Conservation (phyloP, 2,329 filamentous ascomycete species). For the Fusarium falciforme region DNA sequence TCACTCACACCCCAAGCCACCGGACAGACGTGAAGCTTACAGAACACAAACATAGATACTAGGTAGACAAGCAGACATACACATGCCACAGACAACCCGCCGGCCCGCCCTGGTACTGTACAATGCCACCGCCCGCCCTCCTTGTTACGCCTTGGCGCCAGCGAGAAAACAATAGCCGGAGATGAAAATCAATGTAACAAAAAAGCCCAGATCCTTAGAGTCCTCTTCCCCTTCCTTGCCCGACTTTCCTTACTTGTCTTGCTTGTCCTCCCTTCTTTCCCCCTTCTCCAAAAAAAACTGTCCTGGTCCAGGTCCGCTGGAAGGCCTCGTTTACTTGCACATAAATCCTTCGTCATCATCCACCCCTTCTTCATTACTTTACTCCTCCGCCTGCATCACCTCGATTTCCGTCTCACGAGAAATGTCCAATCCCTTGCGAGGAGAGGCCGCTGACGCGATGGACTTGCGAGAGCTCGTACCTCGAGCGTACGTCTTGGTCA, state of each 20-base stretch:
- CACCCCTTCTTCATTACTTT: slow-evolving; percentile 1
- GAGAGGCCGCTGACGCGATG: slow-evolving; percentile 6
- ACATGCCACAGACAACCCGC: slow-evolving; percentile 15
- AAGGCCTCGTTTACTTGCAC: slow-evolving; percentile 32
- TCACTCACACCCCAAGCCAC: not conserved
- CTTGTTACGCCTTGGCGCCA: slow-evolving; percentile 32
- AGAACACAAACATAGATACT: slow-evolving; percentile 17
- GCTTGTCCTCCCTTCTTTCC: not conserved
- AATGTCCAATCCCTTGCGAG: slow-evolving; percentile 37
- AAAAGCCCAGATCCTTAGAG: not conserved
- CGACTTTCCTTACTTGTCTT: not conserved
- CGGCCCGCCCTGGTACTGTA: slow-evolving; percentile 24
- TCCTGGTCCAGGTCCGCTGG: slow-evolving; percentile 16
- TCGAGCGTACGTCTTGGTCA: slow-evolving; percentile 19
- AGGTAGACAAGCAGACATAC: slow-evolving; percentile 23
- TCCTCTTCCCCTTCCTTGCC: not conserved
- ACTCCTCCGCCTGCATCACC: slow-evolving; percentile 33
- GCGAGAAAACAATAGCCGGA: slow-evolving; percentile 14
- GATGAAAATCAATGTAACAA: not conserved
- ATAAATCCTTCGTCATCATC: slow-evolving; percentile 18
- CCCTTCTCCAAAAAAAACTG: slow-evolving; percentile 7
- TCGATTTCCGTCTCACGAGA: slow-evolving; percentile 36
- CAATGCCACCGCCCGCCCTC: slow-evolving; percentile 21
- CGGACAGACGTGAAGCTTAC: not conserved
- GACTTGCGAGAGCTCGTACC: not conserved